Percentiles rank a stretch among this genome's conserved stretches.
These are phyloP conservation scores for Pholiota conissans DNA, from an alignment of 768 basidiomycete species.

Conservation along the genomic window DNA sequence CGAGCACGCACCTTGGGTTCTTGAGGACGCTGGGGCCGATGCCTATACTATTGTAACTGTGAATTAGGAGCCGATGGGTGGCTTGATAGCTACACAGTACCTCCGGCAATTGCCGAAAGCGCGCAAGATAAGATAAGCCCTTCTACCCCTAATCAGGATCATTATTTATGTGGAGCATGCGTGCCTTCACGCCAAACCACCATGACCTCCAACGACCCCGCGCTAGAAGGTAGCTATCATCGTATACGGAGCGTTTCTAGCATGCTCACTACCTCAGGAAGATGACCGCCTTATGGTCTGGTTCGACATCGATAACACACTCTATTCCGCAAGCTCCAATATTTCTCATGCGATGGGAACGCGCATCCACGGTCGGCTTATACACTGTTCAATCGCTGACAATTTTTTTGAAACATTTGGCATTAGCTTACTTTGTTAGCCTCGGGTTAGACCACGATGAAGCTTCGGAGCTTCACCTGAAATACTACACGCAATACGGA, in stretches of 20 bases:
- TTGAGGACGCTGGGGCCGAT: conserved; percentile 53
- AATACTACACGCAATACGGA: conserved; percentile 81
- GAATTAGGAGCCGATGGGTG: conserved; percentile 32
- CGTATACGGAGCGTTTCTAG: not conserved
- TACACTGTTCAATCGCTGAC: not conserved
- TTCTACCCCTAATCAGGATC: not conserved
- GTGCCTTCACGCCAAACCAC: not conserved
- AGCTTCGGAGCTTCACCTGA: conserved; percentile 65
- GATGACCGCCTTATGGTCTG: conserved; percentile 69
- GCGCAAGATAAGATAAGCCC: conserved; percentile 16
- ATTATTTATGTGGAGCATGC: not conserved
- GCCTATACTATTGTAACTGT: conserved; percentile 39
- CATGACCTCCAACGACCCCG: not conserved
- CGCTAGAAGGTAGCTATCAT: conserved; percentile 1
- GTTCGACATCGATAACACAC: conserved; percentile 88
- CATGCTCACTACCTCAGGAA: conserved; percentile 1
- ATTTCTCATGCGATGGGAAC: conserved; percentile 81
- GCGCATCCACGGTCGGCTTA: conserved; percentile 65
- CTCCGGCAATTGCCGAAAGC: conserved; percentile 37
- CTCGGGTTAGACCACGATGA: conserved; percentile 69
- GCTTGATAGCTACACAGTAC: conserved; percentile 48
- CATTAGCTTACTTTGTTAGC: conserved; percentile 68
- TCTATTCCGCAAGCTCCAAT: conserved; percentile 75
- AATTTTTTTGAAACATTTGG: not conserved
- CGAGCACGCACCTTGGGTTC: conserved; percentile 43